Evolutionary conservation across 306 rosid genomes (phyloP), one percentile per base, ranked within the genome.

Genomic region (Sindora glabra): DNA sequence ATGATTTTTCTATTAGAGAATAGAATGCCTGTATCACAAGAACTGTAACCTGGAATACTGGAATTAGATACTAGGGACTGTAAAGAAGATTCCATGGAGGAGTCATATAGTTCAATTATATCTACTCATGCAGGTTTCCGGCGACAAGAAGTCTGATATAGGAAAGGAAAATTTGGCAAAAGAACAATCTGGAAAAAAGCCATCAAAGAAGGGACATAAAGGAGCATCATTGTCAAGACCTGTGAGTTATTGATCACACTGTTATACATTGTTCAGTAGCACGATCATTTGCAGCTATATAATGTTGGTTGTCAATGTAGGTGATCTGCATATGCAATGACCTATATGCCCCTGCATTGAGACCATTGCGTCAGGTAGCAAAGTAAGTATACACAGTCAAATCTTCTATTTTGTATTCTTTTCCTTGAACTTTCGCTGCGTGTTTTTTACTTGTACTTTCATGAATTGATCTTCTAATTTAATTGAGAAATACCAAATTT

Each of bases 281-380:
- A 16, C 44, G 56, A 26, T 63, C 24, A 64, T 68, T 60, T 61
- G 48, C 34, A 22, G 54, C 19, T 16, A 51, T 50, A 29, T 72
- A 41, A 49, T 57, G 51, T 66, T 73, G 49, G 38, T 23, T 69
- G 24, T 67, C 50, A 66, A 45, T 74, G 62, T 75, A 90, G 98
- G 91, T 91, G 65, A 85, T 91, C 67, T 91, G 98, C 84, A 91
- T 91, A 71, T 91, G 98, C 62, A 91, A 91, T 81, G 98, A 91
- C 70, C 80, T 91, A 25, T 91, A 91, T 64, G 86, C 96, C 47
- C 95, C 98, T 46, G 89, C 89, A 53, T 81, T 91, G 77, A 88
- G 98, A 81, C 86, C 89, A 33, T 72, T 91, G 70, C 96, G 98
- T 58, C 88, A 78, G 62, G 78, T 88, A 32, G 96, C 96, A 65